Percentiles rank a stretch among this genome's conserved stretches.
Conservation (phyloP, 73 alveolate species). For the Paramecium caudatum region DNA sequence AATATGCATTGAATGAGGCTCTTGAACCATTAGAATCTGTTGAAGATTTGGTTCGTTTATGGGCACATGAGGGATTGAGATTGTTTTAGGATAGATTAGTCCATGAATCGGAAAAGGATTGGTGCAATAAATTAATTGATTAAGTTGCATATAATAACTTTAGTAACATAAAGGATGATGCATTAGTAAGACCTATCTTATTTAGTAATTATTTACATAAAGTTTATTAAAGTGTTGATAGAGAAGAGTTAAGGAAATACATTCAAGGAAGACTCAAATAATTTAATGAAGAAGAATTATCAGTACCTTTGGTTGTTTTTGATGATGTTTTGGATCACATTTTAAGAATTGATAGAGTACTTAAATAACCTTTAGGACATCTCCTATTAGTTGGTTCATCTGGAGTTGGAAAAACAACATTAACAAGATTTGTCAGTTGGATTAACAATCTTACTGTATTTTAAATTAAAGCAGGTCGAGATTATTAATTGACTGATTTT, state of each 20-base stretch:
- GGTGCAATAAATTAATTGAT: slow-evolving; percentile 96
- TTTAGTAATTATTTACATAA: slow-evolving; percentile 91
- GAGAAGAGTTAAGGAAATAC: slow-evolving; percentile 94
- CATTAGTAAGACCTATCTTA: slow-evolving; percentile 95
- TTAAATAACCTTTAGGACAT: slow-evolving; percentile 99
- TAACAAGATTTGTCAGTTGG: slow-evolving; percentile 99
- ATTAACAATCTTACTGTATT: slow-evolving; percentile 96
- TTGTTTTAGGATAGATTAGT: slow-evolving; percentile 99
- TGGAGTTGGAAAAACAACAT: slow-evolving; percentile 85
- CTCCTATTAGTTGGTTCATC: slow-evolving; percentile 97
- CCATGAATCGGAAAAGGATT: slow-evolving; percentile 94
- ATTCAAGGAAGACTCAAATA: slow-evolving; percentile 89
- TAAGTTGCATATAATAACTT: slow-evolving; percentile 90
- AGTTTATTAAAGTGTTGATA: slow-evolving; percentile 90
- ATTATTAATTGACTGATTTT: slow-evolving; percentile 97
- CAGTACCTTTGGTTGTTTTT: slow-evolving; percentile 98
- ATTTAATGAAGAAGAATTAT: slow-evolving; percentile 99
- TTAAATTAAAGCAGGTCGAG: slow-evolving; percentile 99
- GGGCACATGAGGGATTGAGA: slow-evolving; percentile 98
- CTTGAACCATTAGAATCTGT: slow-evolving; percentile 83
- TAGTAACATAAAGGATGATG: slow-evolving; percentile 84
- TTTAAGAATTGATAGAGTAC: slow-evolving; percentile 98
- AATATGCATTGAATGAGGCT: slow-evolving; percentile 87
- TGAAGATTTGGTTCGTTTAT: slow-evolving; percentile 94
- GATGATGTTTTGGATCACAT: slow-evolving; percentile 98